Evolutionary conservation across 2,329 filamentous ascomycete species (phyloP).

Genomic region (Teratosphaeriaceae sp.): DNA sequence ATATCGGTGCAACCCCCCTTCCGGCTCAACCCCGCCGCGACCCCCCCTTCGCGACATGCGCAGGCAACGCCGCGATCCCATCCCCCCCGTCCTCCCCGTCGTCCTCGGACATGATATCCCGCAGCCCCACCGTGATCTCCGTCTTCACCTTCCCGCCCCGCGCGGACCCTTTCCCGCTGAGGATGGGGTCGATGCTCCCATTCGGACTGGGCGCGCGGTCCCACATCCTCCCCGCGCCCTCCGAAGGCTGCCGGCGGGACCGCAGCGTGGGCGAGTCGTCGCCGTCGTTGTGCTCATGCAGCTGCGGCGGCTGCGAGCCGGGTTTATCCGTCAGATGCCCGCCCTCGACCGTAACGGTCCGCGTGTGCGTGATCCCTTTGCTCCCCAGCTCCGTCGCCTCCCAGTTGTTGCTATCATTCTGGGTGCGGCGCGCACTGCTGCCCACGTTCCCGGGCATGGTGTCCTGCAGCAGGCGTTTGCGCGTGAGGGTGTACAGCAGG

Average conservation of each 20-base stretch:
- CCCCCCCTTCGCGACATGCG: neutral
- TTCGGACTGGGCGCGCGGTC: constrained; percentile 7
- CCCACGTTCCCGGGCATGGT: constrained; percentile 19
- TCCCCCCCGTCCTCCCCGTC: constrained; percentile 1
- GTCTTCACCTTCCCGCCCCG: constrained; percentile 8
- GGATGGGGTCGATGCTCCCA: constrained; percentile 10
- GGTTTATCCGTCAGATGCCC: constrained; percentile 14
- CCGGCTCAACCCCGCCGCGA: neutral
- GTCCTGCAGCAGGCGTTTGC: constrained; percentile 47
- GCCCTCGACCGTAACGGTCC: constrained; percentile 20
- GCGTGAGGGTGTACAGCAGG: constrained; percentile 51
- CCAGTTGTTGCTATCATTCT: constrained; percentile 11
- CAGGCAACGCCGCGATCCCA: neutral
- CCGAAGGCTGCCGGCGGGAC: neutral
- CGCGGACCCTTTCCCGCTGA: constrained; percentile 6
- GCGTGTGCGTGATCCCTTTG: constrained; percentile 23
- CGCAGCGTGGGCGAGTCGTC: neutral
- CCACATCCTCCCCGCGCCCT: neutral
- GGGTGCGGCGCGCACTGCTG: constrained; percentile 2
- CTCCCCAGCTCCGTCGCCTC: constrained; percentile 12
- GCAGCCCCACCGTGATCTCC: constrained; percentile 8
- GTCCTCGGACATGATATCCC: constrained; percentile 6
- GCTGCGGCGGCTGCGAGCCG: too few relatives aligned
- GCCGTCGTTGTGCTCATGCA: neutral
- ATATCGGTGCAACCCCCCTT: too few relatives aligned